Base-by-base conservation (phyloP, 2,329 filamentous ascomycete genomes). In the Basipetospora sp. region DNA sequence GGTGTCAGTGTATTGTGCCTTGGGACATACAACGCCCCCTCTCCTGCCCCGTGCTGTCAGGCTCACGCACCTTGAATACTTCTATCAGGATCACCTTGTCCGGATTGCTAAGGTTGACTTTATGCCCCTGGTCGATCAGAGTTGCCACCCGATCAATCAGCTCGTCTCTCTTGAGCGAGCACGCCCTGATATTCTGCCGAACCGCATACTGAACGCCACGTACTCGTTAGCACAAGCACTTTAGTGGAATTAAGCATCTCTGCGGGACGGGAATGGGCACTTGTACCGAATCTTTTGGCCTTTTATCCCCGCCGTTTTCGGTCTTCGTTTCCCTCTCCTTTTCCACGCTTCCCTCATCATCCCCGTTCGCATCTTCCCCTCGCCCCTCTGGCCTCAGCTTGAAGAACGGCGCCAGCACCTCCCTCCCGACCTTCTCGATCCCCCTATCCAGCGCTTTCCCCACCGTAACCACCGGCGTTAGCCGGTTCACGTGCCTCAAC, bases 81-180 rank as follows among this genome's bases (percentile, higher is more conserved):
- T 90, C 82, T 40, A 90, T 74, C 43, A 88, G 59, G 47, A 90
- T 78, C 22, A 87, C 72, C 51, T 83, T 74, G 58, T 88, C 81
- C 25, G 82, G 81, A n/a, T 67, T 69, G 34, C 67, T 71, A n/a
- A 92, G 68, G 48, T 87, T 75, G 41, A 90, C 84, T 49, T 77
- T 80, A 57, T 90, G 83, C 28, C 67, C 66, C 8, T 67, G 60
- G 35, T 75, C 74, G 43, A 86, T 71, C 20, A 77, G 59, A 28
- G 64, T 60, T 4, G 81, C 83, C 44, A 88, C 68, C 44, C 69
- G 71, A 49, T 78, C 73, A 54, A 90, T 88, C 34, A 88, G 65
- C 14, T 63, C 63, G 44, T 77, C 71, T 41, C 81, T 71, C 47
- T 39, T 33, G 15, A 33, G 11, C 22, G 36, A 19, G 22, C 20